These are phyloP conservation scores for Juncus effusus DNA, from an alignment of 176 grass and related monocot species.

Conservation along the genomic window DNA sequence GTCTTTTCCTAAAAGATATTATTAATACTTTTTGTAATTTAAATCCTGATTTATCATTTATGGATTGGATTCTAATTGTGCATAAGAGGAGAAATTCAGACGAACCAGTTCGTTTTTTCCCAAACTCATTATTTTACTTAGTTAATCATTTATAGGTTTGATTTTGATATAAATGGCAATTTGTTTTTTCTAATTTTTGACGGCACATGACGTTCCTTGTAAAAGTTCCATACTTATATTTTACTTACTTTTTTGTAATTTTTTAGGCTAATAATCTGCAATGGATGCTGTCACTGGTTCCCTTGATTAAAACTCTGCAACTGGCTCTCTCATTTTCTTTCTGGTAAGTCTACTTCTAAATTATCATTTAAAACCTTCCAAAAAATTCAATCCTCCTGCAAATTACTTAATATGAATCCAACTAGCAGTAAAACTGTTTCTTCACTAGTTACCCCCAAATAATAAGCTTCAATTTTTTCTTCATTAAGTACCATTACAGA, in stretches of 20 bases:
- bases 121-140: background rate
- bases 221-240: conserved; percentile 12
- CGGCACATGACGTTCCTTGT: background rate
- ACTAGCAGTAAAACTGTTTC: too few relatives aligned
- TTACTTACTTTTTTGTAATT: conserved; percentile 7
- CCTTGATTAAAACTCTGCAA: conserved; percentile 75
- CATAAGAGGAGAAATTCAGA: too few relatives aligned
- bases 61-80: too few relatives aligned
- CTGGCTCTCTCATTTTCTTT: conserved; percentile 84
- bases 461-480: too few relatives aligned
- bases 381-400: background rate
- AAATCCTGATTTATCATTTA: too few relatives aligned
- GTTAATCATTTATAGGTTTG: background rate
- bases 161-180: background rate
- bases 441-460: too few relatives aligned
- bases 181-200: background rate
- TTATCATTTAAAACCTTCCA: background rate
- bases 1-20: too few relatives aligned
- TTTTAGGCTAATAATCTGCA: conserved; percentile 70
- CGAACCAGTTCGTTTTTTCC: background rate
- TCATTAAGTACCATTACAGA: too few relatives aligned
- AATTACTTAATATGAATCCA: too few relatives aligned
- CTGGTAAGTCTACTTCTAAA: conserved; percentile 43
- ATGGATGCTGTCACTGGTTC: conserved; percentile 79
- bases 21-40: too few relatives aligned